phyloP scores from a whole-genome alignment of 2,329 filamentous ascomycete species.

The Pestalotiopsis sp. region DNA sequence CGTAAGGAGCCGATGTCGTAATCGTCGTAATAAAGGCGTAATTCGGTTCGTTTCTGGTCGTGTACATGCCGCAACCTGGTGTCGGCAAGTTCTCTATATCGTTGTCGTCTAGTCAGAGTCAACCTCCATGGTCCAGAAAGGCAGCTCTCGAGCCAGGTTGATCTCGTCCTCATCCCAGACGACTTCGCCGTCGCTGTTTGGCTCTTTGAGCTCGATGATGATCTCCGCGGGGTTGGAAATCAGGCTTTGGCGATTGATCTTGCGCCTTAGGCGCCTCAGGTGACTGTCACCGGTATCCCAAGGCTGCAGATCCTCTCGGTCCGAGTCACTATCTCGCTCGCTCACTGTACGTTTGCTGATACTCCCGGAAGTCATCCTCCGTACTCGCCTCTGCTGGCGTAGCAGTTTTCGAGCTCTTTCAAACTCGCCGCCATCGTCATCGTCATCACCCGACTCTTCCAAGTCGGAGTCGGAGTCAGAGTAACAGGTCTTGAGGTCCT shows the following conservation, averaged over 20 bases:
- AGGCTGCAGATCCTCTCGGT: conserved; percentile 33
- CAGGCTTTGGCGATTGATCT: conserved; percentile 33
- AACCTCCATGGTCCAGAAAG: conserved; percentile 36
- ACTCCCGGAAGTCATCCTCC: conserved; percentile 35
- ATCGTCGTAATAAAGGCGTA: neutral
- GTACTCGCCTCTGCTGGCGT: conserved; percentile 26
- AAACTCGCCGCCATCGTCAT: conserved; percentile 28
- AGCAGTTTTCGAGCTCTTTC: conserved; percentile 19
- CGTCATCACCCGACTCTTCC: conserved; percentile 18
- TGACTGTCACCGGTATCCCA: conserved; percentile 26
- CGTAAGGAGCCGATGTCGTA: neutral
- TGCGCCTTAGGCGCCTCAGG: conserved; percentile 32
- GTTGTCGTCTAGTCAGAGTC: conserved; percentile 26
- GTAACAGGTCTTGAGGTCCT: conserved; percentile 28
- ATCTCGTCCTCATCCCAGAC: conserved; percentile 32
- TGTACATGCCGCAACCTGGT: neutral
- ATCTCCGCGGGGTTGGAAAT: conserved; percentile 30
- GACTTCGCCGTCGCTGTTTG: conserved; percentile 33
- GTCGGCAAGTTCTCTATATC: neutral
- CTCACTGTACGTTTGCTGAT: conserved; percentile 38
- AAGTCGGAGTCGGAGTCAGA: conserved; percentile 20
- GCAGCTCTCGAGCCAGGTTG: conserved; percentile 29
- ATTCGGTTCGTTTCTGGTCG: neutral
- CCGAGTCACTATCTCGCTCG: conserved; percentile 36
- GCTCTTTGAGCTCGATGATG: conserved; percentile 36